Evolutionary conservation across 129 eudicot species (phyloP).

Genomic region (Chrysanthemum makinoi): DNA sequence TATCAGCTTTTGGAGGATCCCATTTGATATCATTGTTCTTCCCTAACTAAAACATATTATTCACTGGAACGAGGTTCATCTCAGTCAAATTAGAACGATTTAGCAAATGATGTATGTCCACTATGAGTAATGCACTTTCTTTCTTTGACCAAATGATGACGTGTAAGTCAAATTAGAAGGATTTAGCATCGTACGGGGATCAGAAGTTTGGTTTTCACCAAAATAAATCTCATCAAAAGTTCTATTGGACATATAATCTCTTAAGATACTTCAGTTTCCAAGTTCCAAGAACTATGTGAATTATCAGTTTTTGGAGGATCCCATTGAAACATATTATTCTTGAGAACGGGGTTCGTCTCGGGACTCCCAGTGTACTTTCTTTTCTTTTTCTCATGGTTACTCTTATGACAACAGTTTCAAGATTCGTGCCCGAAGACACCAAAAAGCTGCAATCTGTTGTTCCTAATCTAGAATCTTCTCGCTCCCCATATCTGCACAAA

Average conservation of each 20-base stretch:
- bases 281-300: conserved; percentile 27
- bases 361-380: conserved; percentile 40
- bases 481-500: conserved; percentile 70
- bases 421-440: conserved; percentile 77
- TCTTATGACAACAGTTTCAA: conserved; percentile 37
- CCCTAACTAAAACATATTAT: background rate
- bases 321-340: conserved; percentile 21
- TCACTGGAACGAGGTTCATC: no score
- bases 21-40: no score
- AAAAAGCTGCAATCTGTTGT: conserved; percentile 90
- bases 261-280: conserved; percentile 32
- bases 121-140: conserved; percentile 21
- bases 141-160: conserved; percentile 31
- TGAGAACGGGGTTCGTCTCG: conserved; percentile 22
- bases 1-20: no score
- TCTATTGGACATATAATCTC: conserved; percentile 33
- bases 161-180: conserved; percentile 27
- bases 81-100: no score
- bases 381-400: conserved; percentile 47
- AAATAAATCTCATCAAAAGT: conserved; percentile 33
- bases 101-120: conserved; percentile 1
- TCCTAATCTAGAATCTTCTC: conserved; percentile 84
- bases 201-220: conserved; percentile 29
- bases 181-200: conserved; percentile 24
- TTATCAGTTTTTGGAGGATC: background rate